These are phyloP conservation scores for Phanerochaete sordida DNA, from an alignment of 768 basidiomycete genomes.

Conservation along the genomic window DNA sequence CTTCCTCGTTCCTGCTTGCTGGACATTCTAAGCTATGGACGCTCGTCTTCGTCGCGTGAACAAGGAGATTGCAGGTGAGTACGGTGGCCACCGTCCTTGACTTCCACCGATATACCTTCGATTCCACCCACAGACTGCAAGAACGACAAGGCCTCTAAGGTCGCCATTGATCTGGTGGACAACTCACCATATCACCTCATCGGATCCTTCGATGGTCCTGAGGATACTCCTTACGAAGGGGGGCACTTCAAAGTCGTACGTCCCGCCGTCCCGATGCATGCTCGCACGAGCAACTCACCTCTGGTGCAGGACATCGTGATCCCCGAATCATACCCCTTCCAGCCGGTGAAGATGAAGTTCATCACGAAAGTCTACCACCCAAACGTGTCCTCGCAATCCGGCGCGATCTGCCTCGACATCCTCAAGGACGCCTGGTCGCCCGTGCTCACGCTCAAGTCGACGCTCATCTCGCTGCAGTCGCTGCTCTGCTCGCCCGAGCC, in stretches of 20 bases:
- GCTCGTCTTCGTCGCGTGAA: constrained; percentile 87
- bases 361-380: constrained; percentile 96
- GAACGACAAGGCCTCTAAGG: constrained; percentile 88
- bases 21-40: constrained; percentile 52
- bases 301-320: constrained; percentile 81
- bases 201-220: constrained; percentile 88
- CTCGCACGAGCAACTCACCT: background rate
- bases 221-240: constrained; percentile 91
- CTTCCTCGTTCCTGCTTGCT: background rate
- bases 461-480: constrained; percentile 91
- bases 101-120: background rate
- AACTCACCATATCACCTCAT: constrained; percentile 89
- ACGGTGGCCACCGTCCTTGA: background rate
- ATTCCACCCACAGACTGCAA: constrained; percentile 69
- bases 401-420: constrained; percentile 92
- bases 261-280: constrained; percentile 9
- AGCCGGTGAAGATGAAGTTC: constrained; percentile 98
- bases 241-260: constrained; percentile 89
- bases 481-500: constrained; percentile 93
- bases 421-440: constrained; percentile 93
- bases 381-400: constrained; percentile 90
- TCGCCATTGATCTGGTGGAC: constrained; percentile 84
- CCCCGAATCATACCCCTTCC: constrained; percentile 88
- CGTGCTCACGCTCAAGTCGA: constrained; percentile 93
- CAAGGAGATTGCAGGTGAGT: constrained; percentile 85